phyloP scores from a whole-genome alignment of 2,329 filamentous ascomycete genomes.

The Endoconidiophora polonica region DNA sequence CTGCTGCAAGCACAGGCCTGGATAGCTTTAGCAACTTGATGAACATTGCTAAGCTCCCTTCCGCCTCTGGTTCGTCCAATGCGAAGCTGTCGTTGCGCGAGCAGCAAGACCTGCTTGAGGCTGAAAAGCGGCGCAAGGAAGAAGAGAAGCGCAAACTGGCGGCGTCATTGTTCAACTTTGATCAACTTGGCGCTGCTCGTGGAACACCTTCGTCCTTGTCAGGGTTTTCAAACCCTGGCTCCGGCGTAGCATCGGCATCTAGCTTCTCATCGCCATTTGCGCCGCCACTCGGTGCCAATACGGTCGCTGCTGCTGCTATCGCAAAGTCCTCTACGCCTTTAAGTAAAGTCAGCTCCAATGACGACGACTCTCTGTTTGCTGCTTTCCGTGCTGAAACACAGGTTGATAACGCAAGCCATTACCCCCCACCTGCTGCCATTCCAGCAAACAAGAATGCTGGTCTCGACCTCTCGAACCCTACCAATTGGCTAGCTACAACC shows the following conservation, averaged over 20 bases:
- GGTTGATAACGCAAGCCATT: conserved; percentile 50
- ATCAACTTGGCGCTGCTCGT: conserved; percentile 58
- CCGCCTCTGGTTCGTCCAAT: conserved; percentile 37
- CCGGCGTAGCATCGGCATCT: conserved; percentile 6
- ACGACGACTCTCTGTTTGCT: conserved; percentile 49
- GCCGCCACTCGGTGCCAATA: conserved; percentile 12
- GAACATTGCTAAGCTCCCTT: conserved; percentile 28
- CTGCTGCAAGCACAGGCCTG: conserved; percentile 20
- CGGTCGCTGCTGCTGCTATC: neutral
- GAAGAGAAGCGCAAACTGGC: conserved; percentile 54
- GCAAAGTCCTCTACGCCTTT: neutral
- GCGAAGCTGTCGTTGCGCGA: conserved; percentile 65
- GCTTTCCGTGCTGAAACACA: conserved; percentile 50
- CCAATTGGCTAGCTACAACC: conserved; percentile 31
- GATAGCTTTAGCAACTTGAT: conserved; percentile 71
- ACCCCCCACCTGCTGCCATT: conserved; percentile 30
- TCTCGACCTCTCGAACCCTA: conserved; percentile 37
- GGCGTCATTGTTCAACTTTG: conserved; percentile 62
- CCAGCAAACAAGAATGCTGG: conserved; percentile 23
- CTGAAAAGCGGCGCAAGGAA: conserved; percentile 54
- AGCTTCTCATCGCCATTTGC: conserved; percentile 14
- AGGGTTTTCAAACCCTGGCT: conserved; percentile 14
- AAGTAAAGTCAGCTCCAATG: conserved; percentile 15
- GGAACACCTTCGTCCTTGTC: conserved; percentile 24
- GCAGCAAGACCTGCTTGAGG: conserved; percentile 51